Base-by-base conservation (phyloP, 1,284 basidiomycete genomes). In the Leccinum discolor region DNA sequence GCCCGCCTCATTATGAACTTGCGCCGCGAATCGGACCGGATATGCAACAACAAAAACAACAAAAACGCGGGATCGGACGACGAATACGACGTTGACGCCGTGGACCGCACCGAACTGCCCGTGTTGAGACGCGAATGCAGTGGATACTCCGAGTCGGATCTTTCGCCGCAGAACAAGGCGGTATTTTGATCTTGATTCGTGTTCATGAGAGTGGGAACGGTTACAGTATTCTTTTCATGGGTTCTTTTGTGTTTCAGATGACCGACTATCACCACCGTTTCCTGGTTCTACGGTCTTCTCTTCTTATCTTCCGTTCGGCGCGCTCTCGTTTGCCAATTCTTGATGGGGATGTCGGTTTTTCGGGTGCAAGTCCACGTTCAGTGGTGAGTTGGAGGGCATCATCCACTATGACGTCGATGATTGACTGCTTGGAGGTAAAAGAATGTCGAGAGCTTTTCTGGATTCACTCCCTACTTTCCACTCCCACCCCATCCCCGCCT, bases 21-120 rank as follows among this genome's bases (percentile, higher is more conserved):
- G 26, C 1, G 26, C 26, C 26, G 5, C 1, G 26, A 26, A 6
- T 5, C 26, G 26, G 26, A 26, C 26, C 26, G 5, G 26, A 26
- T 26, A 26, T 26, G 11, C 35, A 38, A 38, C 11, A 38, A 38
- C 35, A 38, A 38, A 2, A 12, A 38, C 11, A 38, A 12, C 0
- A 35, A 35, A 0, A 11, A 35, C 0, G 35, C 2, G 0, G 5
- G 35, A 38, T 38, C 11, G 5, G 35, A 38, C 2, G 35, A 12
- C 2, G 35, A 38, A 12, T 38, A 38, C 0, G 35, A 38, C 0
- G 5, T 38, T 2, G 35, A 38, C 0, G 11, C 35, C 0, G 2
- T 38, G 35, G 11, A 38, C 11, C 11, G 35, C 35, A 38, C 5
- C 5, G 35, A 38, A 38, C 11, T 38, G 35, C 35, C 35, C 5